Base-by-base conservation (phyloP, 129 eudicot genomes). In the Lonicera japonica region DNA sequence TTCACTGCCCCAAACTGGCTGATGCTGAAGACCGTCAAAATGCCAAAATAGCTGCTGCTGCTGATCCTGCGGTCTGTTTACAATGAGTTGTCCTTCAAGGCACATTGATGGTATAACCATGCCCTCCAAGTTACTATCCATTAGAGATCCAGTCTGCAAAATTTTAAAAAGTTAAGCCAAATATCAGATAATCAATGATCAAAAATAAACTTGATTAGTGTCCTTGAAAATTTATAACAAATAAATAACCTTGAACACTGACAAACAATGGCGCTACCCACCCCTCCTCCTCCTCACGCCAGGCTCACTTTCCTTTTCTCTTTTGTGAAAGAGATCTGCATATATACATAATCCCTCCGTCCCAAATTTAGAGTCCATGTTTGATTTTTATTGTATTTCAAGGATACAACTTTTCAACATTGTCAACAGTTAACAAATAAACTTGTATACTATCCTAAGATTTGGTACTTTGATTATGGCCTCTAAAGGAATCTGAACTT, bases 1-100 rank as follows among this genome's bases (percentile, higher is more conserved):
- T 68, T 81, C 89, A 71, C 80, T 82, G 53, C 69, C 81, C 98
- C 96, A 92, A 52, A 71, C 58, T 1, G 86, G 83, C 41, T 82
- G 95, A 53, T 79, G 89, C 85, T 82, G 79, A 14, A 67, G 70
- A 10, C 50, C 50, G 16, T 43, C 50, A 43, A 43, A 43, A 8
- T 43, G 50, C 14, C 14, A 14, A 1, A 10, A 43, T 43, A 43
- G 13, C 50, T 43, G 50, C 8, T 43, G 50, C 16, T 83, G 85
- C 58, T 81, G 95, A 64, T 57, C 54, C 25, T 57, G 82, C 63
- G 70, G 81, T 71, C 81, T 73, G 68, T 53, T 68, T 70, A 63
- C 86, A 13, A 74, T 59, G 11, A 71, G 18, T 61, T 83, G 90
- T 69, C 71, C 84, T 65, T 80, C 90, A 5, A 75, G 54, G 70